Evolutionary conservation across 257 asterid genomes (phyloP).

Genomic region (Plantago major): DNA sequence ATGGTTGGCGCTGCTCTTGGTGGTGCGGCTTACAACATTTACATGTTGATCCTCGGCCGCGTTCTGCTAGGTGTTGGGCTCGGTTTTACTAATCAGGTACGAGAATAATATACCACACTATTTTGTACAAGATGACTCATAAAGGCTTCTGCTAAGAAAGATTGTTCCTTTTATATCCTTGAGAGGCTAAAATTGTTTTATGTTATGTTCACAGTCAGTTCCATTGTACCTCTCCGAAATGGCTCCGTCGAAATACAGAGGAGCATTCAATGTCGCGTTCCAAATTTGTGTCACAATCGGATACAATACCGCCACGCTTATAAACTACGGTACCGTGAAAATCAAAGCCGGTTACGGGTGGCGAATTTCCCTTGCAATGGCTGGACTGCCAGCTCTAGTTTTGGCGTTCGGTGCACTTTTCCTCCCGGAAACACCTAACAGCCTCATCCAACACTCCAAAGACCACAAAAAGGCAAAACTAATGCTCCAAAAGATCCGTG

Average conservation of each 20-base stretch:
- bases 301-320: slow-evolving; percentile 34
- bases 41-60: slow-evolving; percentile 12
- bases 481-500: slow-evolving; percentile 15
- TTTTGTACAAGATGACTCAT: too few species aligned
- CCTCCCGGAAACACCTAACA: slow-evolving; percentile 17
- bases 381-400: slow-evolving; percentile 8
- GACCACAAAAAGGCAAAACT: slow-evolving; percentile 12
- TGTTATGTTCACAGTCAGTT: slow-evolving; percentile 32
- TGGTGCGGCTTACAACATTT: slow-evolving; percentile 11
- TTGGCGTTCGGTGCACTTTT: slow-evolving; percentile 13
- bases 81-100: slow-evolving; percentile 20
- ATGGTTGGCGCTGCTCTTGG: slow-evolving; percentile 16
- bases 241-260: slow-evolving; percentile 33
- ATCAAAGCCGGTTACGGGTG: slow-evolving; percentile 12
- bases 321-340: slow-evolving; percentile 26
- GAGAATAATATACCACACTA: neutral
- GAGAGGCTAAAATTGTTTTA: neutral
- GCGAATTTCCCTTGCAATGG: slow-evolving; percentile 18
- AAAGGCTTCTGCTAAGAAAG: too few species aligned
- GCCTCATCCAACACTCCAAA: slow-evolving; percentile 15
- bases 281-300: slow-evolving; percentile 45
- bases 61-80: slow-evolving; percentile 17
- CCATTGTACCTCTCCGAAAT: slow-evolving; percentile 49
- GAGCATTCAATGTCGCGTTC: slow-evolving; percentile 43
- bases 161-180: neutral